phyloP scores from a whole-genome alignment of 2,329 filamentous ascomycete genomes.

The Furcasterigmium sp. region DNA sequence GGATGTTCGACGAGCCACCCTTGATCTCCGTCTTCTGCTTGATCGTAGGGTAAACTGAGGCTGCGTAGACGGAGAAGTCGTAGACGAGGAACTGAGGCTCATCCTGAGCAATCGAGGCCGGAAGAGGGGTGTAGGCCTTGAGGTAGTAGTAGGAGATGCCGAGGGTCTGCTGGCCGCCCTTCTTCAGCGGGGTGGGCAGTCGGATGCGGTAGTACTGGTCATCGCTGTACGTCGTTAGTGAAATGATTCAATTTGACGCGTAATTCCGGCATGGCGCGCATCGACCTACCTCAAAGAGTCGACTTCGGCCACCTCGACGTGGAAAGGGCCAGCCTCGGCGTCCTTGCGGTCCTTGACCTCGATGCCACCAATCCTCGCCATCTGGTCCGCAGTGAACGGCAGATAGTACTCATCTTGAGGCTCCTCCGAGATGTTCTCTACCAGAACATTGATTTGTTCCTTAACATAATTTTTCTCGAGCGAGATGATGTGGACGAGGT shows the following conservation, averaged over 20 bases:
- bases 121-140: conserved; percentile 73
- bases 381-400: conserved; percentile 72
- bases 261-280: too few species aligned
- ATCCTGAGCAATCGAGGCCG: conserved; percentile 74
- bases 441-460: conserved; percentile 88
- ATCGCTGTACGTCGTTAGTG: conserved; percentile 41
- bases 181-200: conserved; percentile 68
- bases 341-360: conserved; percentile 94
- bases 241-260: too few species aligned
- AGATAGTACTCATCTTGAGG: conserved; percentile 89
- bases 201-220: conserved; percentile 80
- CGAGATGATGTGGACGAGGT: conserved; percentile 84
- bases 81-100: conserved; percentile 84
- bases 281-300: conserved; percentile 55
- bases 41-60: conserved; percentile 75
- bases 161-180: conserved; percentile 76
- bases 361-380: conserved; percentile 74
- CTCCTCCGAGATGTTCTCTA: conserved; percentile 77
- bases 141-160: conserved; percentile 82
- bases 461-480: conserved; percentile 88
- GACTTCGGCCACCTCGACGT: conserved; percentile 62
- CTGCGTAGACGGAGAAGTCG: conserved; percentile 78
- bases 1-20: conserved; percentile 69
- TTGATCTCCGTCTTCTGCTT: conserved; percentile 99
- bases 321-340: conserved; percentile 59